Percentiles rank a stretch among this genome's conserved stretches.
These are phyloP conservation scores for Zopfia rhizophila DNA, from an alignment of 2,329 filamentous ascomycete genomes.

Conservation along the genomic window DNA sequence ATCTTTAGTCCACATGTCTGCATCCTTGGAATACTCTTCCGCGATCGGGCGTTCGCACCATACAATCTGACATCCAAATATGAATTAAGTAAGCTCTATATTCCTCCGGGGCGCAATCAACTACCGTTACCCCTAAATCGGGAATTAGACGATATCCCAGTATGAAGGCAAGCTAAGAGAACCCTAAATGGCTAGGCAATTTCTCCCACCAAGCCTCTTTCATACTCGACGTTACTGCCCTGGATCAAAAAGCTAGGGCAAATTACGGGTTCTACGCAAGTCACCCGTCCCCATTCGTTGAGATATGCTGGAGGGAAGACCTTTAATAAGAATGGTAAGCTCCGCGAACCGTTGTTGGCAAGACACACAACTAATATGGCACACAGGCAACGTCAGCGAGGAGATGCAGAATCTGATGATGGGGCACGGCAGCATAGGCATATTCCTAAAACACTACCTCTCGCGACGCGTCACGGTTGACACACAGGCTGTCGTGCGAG, in stretches of 20 bases:
- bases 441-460: constrained; percentile 3
- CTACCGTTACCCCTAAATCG: constrained; percentile 43
- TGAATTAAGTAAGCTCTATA: constrained; percentile 43
- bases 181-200: too few relatives aligned
- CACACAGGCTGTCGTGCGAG: too few relatives aligned
- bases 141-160: constrained; percentile 39
- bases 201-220: too few relatives aligned
- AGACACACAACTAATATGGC: too few relatives aligned
- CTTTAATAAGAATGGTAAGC: too few relatives aligned
- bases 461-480: not conserved
- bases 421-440: constrained; percentile 17
- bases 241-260: too few relatives aligned
- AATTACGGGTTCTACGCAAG: too few relatives aligned
- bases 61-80: constrained; percentile 36
- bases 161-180: constrained; percentile 38
- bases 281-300: too few relatives aligned
- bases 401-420: constrained; percentile 36
- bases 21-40: constrained; percentile 41
- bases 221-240: too few relatives aligned
- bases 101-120: constrained; percentile 41
- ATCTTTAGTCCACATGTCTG: constrained; percentile 36
- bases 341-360: too few relatives aligned
- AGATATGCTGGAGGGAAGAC: too few relatives aligned
- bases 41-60: constrained; percentile 40
- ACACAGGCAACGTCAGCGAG: too few relatives aligned